phyloP scores from a whole-genome alignment of 768 basidiomycete species.

The Pleurotus tuber-regium region DNA sequence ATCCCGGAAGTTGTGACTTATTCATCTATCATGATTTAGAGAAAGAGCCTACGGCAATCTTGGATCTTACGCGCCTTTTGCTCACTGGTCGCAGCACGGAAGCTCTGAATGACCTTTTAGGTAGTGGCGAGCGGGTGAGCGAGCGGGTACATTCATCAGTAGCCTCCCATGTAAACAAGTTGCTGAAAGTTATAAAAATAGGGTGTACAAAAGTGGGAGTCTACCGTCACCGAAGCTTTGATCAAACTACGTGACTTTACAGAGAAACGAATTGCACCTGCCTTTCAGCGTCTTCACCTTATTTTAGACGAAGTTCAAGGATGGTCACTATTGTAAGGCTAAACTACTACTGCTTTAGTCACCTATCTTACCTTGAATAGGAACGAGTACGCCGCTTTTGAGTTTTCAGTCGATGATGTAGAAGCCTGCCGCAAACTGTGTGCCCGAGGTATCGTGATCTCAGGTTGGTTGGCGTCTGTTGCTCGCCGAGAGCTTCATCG shows the following conservation, averaged over 20 bases:
- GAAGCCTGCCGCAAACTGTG: slow-evolving; percentile 50
- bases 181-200: no score
- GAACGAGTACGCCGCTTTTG: slow-evolving; percentile 54
- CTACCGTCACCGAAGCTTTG: slow-evolving; percentile 66
- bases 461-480: slow-evolving; percentile 65
- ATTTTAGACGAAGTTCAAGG: slow-evolving; percentile 77
- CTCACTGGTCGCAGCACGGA: slow-evolving; percentile 73
- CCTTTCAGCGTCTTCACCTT: slow-evolving; percentile 73
- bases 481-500: slow-evolving; percentile 66
- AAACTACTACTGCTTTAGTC: slow-evolving; percentile 8
- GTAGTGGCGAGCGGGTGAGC: slow-evolving; percentile 76
- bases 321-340: slow-evolving; percentile 67
- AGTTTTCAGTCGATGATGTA: slow-evolving; percentile 49
- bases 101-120: slow-evolving; percentile 68
- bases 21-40: slow-evolving; percentile 36
- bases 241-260: slow-evolving; percentile 71
- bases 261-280: slow-evolving; percentile 67
- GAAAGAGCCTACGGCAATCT: slow-evolving; percentile 56
- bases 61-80: slow-evolving; percentile 70
- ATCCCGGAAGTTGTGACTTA: slow-evolving; percentile 8
- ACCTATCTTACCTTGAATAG: slow-evolving; percentile 33
- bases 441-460: slow-evolving; percentile 56
- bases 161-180: slow-evolving; percentile 8
- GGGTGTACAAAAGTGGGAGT: slow-evolving; percentile 85
- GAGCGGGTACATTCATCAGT: slow-evolving; percentile 57